These are phyloP conservation scores for Polytolypa hystricis DNA, from an alignment of 2,329 filamentous ascomycete genomes.

Conservation along the genomic window DNA sequence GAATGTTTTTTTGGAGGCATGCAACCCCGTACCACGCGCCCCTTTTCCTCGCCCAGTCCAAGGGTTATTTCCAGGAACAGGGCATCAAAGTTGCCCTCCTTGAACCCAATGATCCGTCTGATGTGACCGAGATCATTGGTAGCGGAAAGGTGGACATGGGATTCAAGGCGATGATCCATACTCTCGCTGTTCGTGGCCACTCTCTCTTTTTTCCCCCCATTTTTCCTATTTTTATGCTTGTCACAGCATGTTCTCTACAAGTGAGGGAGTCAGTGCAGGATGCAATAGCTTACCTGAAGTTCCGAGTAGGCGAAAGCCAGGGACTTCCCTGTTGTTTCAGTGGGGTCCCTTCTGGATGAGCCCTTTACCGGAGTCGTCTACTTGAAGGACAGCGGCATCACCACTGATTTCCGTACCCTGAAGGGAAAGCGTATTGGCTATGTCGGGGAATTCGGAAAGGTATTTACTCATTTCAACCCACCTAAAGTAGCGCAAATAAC, in stretches of 20 bases:
- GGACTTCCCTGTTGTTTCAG: constrained; percentile 59
- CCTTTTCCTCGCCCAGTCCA: constrained; percentile 64
- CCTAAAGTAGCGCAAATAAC: neutral
- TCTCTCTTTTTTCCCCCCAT: neutral
- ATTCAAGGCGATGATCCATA: constrained; percentile 79
- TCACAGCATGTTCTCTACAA: neutral
- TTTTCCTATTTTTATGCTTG: constrained; percentile 4
- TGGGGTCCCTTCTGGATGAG: constrained; percentile 66
- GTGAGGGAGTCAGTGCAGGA: too few species aligned
- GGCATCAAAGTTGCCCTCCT: constrained; percentile 67
- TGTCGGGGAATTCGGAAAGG: constrained; percentile 67
- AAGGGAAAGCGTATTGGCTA: constrained; percentile 70
- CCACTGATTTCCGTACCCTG: constrained; percentile 60
- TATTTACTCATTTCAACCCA: constrained; percentile 12
- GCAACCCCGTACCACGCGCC: constrained; percentile 72
- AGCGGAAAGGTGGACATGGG: constrained; percentile 65
- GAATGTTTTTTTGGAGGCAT: constrained; percentile 49
- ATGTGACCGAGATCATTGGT: constrained; percentile 73
- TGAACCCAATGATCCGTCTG: constrained; percentile 68
- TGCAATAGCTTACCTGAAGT: neutral
- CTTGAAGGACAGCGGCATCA: constrained; percentile 63
- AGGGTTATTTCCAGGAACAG: constrained; percentile 63
- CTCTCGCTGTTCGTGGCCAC: constrained; percentile 48
- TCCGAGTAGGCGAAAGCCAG: constrained; percentile 56
- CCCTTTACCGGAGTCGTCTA: constrained; percentile 72